Conservation (phyloP, 495 filamentous ascomycete species). For the Neurospora tetraspora region DNA sequence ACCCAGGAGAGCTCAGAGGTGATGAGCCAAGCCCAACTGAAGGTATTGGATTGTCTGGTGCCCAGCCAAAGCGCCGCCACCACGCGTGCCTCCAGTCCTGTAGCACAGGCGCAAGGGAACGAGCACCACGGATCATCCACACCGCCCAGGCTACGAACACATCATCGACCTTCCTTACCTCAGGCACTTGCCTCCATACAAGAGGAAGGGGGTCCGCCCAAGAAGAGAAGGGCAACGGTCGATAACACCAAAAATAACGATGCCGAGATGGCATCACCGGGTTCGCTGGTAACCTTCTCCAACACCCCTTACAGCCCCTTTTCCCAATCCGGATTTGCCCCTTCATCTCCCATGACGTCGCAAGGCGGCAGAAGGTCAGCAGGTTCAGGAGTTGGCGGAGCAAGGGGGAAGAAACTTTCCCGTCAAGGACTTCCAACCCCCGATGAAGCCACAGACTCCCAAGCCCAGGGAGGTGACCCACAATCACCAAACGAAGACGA, state of each 20-base stretch:
- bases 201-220: neutral
- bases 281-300: neutral
- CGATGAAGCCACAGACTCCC: neutral
- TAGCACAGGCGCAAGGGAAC: conserved; percentile 1
- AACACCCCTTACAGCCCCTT: neutral
- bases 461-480: neutral
- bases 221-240: neutral
- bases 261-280: neutral
- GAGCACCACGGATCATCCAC: conserved; percentile 21
- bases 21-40: conserved; percentile 41
- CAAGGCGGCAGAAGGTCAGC: neutral
- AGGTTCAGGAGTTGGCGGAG: neutral
- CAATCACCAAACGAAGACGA: neutral
- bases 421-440: neutral
- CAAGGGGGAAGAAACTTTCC: neutral
- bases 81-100: conserved; percentile 50
- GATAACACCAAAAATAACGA: neutral
- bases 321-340: neutral
- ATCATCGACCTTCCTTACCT: neutral
- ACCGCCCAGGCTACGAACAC: neutral
- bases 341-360: neutral
- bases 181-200: neutral
- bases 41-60: conserved; percentile 44
- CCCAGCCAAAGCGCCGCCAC: conserved; percentile 41
- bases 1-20: conserved; percentile 29